These are phyloP conservation scores for Alloteropsis angusta DNA, from an alignment of 202 grass and related monocot genomes.

Conservation along the genomic window DNA sequence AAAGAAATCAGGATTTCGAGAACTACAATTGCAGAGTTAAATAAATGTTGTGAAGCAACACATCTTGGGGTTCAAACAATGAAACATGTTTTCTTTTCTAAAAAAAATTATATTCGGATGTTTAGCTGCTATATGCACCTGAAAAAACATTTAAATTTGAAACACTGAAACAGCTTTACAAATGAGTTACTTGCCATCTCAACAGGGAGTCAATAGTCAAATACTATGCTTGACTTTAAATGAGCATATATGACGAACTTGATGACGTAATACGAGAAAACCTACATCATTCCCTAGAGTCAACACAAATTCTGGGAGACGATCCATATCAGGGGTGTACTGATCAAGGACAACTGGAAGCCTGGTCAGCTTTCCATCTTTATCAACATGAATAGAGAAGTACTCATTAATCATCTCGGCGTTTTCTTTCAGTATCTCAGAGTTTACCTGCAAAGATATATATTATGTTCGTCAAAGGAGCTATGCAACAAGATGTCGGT, in stretches of 20 bases:
- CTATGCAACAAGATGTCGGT: not conserved
- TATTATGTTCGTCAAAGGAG: not conserved
- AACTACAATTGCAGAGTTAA: not conserved
- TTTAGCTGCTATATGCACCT: not conserved
- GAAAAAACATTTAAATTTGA: constrained; percentile 14
- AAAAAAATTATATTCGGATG: not conserved
- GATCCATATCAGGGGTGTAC: constrained; percentile 84
- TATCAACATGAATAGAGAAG: constrained; percentile 72
- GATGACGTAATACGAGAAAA: constrained; percentile 26
- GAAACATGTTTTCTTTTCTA: not conserved
- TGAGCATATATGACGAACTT: constrained; percentile 18
- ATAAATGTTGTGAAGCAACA: constrained; percentile 9
- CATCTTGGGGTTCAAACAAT: not conserved
- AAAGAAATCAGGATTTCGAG: constrained; percentile 17
- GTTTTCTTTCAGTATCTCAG: constrained; percentile 74
- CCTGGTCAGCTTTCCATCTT: constrained; percentile 63
- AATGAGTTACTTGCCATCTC: constrained; percentile 4
- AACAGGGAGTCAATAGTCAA: not conserved
- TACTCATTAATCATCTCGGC: constrained; percentile 79
- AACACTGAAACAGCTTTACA: not conserved
- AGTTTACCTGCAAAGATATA: constrained; percentile 54
- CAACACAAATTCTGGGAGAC: constrained; percentile 77
- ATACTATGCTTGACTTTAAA: constrained; percentile 1
- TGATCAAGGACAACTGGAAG: constrained; percentile 96
- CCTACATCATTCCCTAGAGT: constrained; percentile 82